Evolutionary conservation across 306 rosid species (phyloP).

Genomic region (Prosopis cineraria): DNA sequence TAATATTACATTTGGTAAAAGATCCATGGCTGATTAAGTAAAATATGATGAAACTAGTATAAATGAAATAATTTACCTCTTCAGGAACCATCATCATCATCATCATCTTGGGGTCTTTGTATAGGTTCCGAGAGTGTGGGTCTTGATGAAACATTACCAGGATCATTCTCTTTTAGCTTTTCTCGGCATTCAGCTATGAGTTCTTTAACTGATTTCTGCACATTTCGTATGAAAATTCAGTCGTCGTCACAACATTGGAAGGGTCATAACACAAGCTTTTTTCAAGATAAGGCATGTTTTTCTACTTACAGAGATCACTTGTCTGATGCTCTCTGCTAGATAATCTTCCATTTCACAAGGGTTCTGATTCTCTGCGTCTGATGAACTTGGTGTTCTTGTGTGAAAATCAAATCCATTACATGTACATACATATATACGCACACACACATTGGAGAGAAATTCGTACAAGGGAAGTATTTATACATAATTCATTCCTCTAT

Average conservation of each 20-base stretch:
- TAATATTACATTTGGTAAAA: too few relatives aligned
- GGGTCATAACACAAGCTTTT: too few relatives aligned
- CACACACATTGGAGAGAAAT: not conserved
- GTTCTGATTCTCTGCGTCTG: not conserved
- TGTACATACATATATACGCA: too few relatives aligned
- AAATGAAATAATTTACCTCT: not conserved
- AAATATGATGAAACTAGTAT: not conserved
- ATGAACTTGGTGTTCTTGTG: not conserved
- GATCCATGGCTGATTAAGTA: too few relatives aligned
- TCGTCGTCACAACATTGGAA: not conserved
- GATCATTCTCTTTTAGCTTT: not conserved
- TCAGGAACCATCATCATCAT: not conserved
- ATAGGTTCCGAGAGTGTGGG: not conserved
- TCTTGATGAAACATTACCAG: too few relatives aligned
- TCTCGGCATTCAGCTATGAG: not conserved
- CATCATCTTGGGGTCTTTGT: not conserved
- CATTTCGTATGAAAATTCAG: not conserved
- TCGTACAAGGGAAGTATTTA: not conserved
- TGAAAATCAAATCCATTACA: not conserved
- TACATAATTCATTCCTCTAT: not conserved
- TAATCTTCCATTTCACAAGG: not conserved
- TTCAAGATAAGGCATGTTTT: too few relatives aligned
- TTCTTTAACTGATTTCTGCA: not conserved
- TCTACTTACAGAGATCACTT: not conserved
- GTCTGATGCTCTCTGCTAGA: not conserved